These are phyloP conservation scores for Phaeodactylum tricornutum DNA, from an alignment of 108 stramenopile species.

Conservation along the genomic window DNA sequence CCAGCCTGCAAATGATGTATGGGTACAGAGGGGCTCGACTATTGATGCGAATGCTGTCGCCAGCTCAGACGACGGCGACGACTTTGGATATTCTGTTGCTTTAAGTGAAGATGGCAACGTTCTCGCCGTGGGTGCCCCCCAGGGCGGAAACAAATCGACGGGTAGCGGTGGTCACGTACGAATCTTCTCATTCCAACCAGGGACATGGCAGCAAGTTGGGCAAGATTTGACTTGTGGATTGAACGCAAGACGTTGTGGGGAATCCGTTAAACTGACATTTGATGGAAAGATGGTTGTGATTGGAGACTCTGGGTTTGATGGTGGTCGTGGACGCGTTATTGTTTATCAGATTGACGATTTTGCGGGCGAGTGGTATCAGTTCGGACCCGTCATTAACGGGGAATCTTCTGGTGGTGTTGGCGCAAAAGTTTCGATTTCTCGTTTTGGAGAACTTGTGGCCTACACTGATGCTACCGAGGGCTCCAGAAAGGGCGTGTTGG, in stretches of 20 bases:
- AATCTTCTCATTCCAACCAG: background rate
- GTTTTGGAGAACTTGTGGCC: too few species aligned
- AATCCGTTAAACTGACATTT: background rate
- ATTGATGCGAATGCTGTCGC: too few species aligned
- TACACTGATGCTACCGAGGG: too few species aligned
- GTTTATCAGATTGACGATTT: slow-evolving; percentile 10
- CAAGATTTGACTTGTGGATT: background rate
- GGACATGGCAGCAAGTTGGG: background rate
- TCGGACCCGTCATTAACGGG: too few species aligned
- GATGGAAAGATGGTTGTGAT: slow-evolving; percentile 3
- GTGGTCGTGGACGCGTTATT: slow-evolving; percentile 13
- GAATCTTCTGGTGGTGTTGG: too few species aligned
- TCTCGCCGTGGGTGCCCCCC: slow-evolving; percentile 22
- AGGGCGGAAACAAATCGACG: slow-evolving; percentile 4
- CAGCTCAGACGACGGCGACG: slow-evolving; percentile 14
- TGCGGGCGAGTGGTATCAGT: background rate
- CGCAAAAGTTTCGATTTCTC: too few species aligned
- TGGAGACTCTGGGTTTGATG: slow-evolving; percentile 9
- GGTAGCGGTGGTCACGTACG: slow-evolving; percentile 5
- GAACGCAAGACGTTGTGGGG: background rate
- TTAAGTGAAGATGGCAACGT: slow-evolving; percentile 20
- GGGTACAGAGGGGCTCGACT: too few species aligned
- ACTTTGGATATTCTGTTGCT: slow-evolving; percentile 21
- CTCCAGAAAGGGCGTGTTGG: too few species aligned
- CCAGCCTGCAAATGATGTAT: too few species aligned